These are phyloP conservation scores for Aspergillus spinulosporus DNA, from an alignment of 2,329 filamentous ascomycete genomes.

Conservation along the genomic window DNA sequence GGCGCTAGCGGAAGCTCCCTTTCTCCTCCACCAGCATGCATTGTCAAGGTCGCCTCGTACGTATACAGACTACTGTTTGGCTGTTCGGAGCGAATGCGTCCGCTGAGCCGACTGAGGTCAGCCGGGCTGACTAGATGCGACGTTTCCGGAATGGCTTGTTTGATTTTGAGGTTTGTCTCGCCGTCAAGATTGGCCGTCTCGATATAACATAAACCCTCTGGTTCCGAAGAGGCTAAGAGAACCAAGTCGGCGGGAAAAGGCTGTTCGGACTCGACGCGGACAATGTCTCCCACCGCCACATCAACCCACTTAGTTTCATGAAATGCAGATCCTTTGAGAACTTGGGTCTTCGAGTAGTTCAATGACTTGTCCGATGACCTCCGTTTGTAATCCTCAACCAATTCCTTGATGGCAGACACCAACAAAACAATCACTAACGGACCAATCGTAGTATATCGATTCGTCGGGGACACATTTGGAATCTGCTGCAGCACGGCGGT, in stretches of 20 bases:
- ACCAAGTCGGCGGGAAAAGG: constrained; percentile 94
- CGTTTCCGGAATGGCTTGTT: constrained; percentile 94
- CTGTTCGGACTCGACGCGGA: constrained; percentile 91
- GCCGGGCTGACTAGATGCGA: constrained; percentile 79
- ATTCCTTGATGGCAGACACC: constrained; percentile 93
- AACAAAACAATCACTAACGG: constrained; percentile 86
- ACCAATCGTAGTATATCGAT: constrained; percentile 92
- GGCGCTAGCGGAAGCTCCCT: constrained; percentile 88
- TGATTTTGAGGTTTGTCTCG: constrained; percentile 98
- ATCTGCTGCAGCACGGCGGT: constrained; percentile 94
- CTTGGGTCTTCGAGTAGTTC: constrained; percentile 81
- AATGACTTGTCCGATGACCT: constrained; percentile 82
- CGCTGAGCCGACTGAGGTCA: constrained; percentile 81
- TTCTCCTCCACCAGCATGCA: constrained; percentile 86
- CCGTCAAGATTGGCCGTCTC: constrained; percentile 97
- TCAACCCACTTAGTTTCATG: constrained; percentile 91
- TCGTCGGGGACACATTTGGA: constrained; percentile 90
- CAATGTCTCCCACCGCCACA: constrained; percentile 85
- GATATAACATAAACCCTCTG: constrained; percentile 96
- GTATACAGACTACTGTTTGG: constrained; percentile 98
- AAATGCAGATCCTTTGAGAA: constrained; percentile 81
- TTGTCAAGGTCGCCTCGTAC: constrained; percentile 92
- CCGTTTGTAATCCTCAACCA: constrained; percentile 89
- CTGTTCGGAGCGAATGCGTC: constrained; percentile 88
- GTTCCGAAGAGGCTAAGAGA: constrained; percentile 89